These are phyloP conservation scores for Panicum virgatum DNA, from an alignment of 202 grass and related monocot genomes.

Conservation along the genomic window DNA sequence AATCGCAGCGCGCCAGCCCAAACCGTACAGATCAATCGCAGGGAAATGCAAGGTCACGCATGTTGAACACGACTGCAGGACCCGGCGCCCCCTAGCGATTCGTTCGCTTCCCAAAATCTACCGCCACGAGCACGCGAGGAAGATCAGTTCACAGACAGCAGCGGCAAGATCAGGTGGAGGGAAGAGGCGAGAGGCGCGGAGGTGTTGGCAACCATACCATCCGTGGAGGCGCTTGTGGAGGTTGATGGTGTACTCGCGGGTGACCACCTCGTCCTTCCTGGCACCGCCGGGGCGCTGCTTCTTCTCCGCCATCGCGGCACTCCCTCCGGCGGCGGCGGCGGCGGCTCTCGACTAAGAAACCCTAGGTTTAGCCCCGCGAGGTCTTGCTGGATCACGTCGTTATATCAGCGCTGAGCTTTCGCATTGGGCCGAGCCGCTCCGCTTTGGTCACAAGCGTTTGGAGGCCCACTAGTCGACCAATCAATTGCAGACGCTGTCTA, in stretches of 20 bases:
- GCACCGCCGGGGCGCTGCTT: constrained; percentile 28
- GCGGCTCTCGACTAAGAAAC: constrained; percentile 1
- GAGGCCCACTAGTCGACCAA: not conserved
- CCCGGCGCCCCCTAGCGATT: not conserved
- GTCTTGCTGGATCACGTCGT: not conserved
- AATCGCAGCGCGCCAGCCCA: not conserved
- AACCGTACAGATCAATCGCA: not conserved
- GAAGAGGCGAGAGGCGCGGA: not conserved
- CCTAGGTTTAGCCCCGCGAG: not conserved
- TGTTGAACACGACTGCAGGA: not conserved
- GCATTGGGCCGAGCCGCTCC: not conserved
- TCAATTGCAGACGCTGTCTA: no score
- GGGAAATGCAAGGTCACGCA: not conserved
- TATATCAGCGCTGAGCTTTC: not conserved
- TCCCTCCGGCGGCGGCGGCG: not conserved
- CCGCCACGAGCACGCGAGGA: not conserved
- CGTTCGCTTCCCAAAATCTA: not conserved
- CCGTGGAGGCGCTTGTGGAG: constrained; percentile 62
- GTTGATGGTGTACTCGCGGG: constrained; percentile 48
- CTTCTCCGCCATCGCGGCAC: constrained; percentile 58
- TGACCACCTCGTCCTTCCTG: constrained; percentile 66
- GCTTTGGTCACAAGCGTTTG: not conserved
- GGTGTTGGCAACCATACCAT: constrained; percentile 12
- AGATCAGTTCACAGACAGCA: not conserved
- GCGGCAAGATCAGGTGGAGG: not conserved